Percentiles rank a stretch among this genome's conserved stretches.
phyloP scores from a whole-genome alignment of 2,329 filamentous ascomycete genomes.

The Penicillium expansum region DNA sequence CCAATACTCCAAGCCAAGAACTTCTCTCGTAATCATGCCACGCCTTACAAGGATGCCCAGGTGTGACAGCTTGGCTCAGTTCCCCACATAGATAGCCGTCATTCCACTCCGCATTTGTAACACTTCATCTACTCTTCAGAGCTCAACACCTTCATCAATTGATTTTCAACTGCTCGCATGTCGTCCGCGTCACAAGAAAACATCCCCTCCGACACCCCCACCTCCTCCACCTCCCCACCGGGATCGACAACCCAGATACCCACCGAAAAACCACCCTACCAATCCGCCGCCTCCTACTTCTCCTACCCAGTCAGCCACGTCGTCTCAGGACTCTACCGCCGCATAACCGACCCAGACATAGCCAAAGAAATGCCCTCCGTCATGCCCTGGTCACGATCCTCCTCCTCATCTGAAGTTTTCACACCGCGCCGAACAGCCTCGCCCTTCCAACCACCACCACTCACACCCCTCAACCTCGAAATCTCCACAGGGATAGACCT shows the following conservation, averaged over 20 bases:
- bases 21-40: not conserved
- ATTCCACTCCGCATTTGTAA: slow-evolving; percentile 4
- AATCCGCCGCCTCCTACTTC: slow-evolving; percentile 48
- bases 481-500: slow-evolving; percentile 53
- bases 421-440: slow-evolving; percentile 61
- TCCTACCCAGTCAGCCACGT: slow-evolving; percentile 53
- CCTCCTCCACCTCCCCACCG: slow-evolving; percentile 22
- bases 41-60: not conserved
- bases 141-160: slow-evolving; percentile 3
- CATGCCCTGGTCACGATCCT: slow-evolving; percentile 41
- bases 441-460: slow-evolving; percentile 82
- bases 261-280: slow-evolving; percentile 24
- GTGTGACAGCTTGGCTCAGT: not conserved
- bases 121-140: not conserved
- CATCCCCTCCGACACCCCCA: slow-evolving; percentile 14
- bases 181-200: slow-evolving; percentile 23
- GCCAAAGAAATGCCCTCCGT: slow-evolving; percentile 19
- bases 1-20: not conserved
- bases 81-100: slow-evolving; percentile 20
- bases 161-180: slow-evolving; percentile 20
- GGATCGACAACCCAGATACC: slow-evolving; percentile 26
- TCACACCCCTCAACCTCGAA: slow-evolving; percentile 72
- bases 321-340: slow-evolving; percentile 64
- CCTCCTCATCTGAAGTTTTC: slow-evolving; percentile 37
- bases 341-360: slow-evolving; percentile 52